Percentiles rank a stretch among this genome's conserved stretches.
phyloP scores from a whole-genome alignment of 768 basidiomycete species.

The Cyathus striatus region DNA sequence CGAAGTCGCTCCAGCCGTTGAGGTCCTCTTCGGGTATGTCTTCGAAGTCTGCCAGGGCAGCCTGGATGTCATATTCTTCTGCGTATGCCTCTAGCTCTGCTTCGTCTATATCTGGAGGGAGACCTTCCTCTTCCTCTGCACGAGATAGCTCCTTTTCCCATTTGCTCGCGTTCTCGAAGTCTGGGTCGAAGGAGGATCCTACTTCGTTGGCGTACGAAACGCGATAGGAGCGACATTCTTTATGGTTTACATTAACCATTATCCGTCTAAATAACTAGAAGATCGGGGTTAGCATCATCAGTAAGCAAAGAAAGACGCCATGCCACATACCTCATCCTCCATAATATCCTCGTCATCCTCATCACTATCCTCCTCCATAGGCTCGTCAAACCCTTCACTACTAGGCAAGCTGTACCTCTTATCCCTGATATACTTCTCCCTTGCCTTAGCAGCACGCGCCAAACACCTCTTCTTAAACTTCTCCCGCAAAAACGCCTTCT shows the following conservation, averaged over 20 bases:
- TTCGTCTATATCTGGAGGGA: slow-evolving; percentile 45
- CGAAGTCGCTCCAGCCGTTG: slow-evolving; percentile 27
- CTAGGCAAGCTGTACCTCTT: slow-evolving; percentile 34
- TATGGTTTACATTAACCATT: slow-evolving; percentile 47
- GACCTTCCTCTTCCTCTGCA: slow-evolving; percentile 16
- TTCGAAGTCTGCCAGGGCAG: slow-evolving; percentile 40
- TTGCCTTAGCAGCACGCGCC: slow-evolving; percentile 53
- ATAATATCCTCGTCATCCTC: slow-evolving; percentile 56
- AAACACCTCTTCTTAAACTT: slow-evolving; percentile 58
- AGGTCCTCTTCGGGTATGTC: slow-evolving; percentile 40
- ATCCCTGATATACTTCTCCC: slow-evolving; percentile 42
- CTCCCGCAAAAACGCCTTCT: slow-evolving; percentile 52
- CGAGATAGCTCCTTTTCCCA: slow-evolving; percentile 52
- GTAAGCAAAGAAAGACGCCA: slow-evolving; percentile 1
- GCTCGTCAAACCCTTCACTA: slow-evolving; percentile 43
- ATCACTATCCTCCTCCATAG: slow-evolving; percentile 39
- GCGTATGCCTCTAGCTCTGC: slow-evolving; percentile 59
- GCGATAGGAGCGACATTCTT: slow-evolving; percentile 46
- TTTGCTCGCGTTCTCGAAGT: slow-evolving; percentile 53
- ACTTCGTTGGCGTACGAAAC: slow-evolving; percentile 65
- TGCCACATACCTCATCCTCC: slow-evolving; percentile 52
- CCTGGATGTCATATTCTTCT: slow-evolving; percentile 39
- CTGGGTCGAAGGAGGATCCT: slow-evolving; percentile 74
- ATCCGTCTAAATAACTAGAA: slow-evolving; percentile 63
- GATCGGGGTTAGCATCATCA: slow-evolving; percentile 2